Base-by-base conservation (phyloP, 371 early-diverging fungal genomes). In the Mucor sp. region DNA sequence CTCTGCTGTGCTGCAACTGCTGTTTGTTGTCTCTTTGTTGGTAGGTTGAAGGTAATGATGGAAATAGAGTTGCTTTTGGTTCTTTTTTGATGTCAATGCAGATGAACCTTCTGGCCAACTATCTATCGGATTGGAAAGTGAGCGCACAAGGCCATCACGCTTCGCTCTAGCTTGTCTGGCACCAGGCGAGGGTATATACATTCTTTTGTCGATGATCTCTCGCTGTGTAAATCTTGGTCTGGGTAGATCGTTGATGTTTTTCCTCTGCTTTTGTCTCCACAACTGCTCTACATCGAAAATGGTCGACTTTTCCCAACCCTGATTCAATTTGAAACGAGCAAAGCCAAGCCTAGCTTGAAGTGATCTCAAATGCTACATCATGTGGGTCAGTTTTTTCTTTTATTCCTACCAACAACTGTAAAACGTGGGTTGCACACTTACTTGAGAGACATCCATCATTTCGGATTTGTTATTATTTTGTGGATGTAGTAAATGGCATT, bases 161-260 rank as follows among this genome's bases (percentile, higher is more conserved):
- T 74, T 74, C 4, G 62, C 37, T 15, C 70, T 65, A 19, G 62
- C 62, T 32, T 61, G 60, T 12, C 62, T 59, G 4, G 69, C 64
- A 0, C 72, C 57, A 6, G 66, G 53, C 25, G 71, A 69, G 37
- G 72, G 66, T 37, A 74, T 63, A 27, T 58, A 66, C 14, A 56
- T 28, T 19, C 64, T 44, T 58, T 68, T 72, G 19, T 80, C 81
- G 32, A 80, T 71, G 21, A 80, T 77, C 57, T 80, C 78, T 43
- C 69, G 60, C 47, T 80, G 81, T 15, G 81, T 80, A 19, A 80
- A 75, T 41, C 81, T 70, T 32, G 81, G 81, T 23, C 68, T 80
- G 1, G 81, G 81, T 59, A 80, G 64, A 11, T 66, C 70, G 27
- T 68, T 68, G 23, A 74, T 66, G 0, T 67, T 17, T 47, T 71